A percentile compares a stretch with the other conserved stretches of the same genome.
Conservation (phyloP, 2,329 filamentous ascomycete species). For the Stagonosporopsis chrysanthemi region DNA sequence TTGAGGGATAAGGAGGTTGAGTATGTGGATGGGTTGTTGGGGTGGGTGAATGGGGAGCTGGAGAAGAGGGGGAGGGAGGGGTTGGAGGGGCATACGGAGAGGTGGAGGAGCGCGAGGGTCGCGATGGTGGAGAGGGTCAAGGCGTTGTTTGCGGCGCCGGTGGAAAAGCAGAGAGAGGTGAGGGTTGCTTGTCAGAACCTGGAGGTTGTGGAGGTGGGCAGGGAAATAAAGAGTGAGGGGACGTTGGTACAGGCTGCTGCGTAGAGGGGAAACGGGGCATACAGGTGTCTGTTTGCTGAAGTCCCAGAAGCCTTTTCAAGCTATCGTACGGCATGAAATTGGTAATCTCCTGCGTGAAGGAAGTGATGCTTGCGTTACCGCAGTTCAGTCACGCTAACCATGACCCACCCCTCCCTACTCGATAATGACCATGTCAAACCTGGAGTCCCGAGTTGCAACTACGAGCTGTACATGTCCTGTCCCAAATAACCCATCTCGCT, state of each 20-base stretch:
- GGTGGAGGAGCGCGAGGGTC: constrained; percentile 47
- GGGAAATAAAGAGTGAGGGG: background rate
- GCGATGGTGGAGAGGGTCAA: constrained; percentile 44
- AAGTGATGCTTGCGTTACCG: too few relatives aligned
- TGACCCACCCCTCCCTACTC: too few relatives aligned
- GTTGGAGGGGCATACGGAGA: constrained; percentile 25
- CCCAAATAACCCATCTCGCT: background rate
- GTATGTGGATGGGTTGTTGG: constrained; percentile 52
- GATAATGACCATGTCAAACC: too few relatives aligned
- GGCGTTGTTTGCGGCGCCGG: constrained; percentile 33
- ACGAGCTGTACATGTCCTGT: background rate
- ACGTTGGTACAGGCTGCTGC: background rate
- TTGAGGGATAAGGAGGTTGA: constrained; percentile 50
- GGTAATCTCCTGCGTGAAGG: too few relatives aligned
- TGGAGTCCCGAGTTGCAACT: background rate
- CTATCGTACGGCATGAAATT: too few relatives aligned
- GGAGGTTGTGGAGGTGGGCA: background rate
- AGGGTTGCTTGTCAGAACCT: constrained; percentile 3
- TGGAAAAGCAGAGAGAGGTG: background rate
- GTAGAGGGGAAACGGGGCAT: background rate
- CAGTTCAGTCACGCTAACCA: too few relatives aligned
- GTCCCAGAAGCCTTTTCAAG: too few relatives aligned
- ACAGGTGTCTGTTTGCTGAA: background rate
- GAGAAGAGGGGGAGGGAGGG: constrained; percentile 47
- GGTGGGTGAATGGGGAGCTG: constrained; percentile 47